Conservation (phyloP, 2,329 filamentous ascomycete genomes). For the Xylaria polymorpha region DNA sequence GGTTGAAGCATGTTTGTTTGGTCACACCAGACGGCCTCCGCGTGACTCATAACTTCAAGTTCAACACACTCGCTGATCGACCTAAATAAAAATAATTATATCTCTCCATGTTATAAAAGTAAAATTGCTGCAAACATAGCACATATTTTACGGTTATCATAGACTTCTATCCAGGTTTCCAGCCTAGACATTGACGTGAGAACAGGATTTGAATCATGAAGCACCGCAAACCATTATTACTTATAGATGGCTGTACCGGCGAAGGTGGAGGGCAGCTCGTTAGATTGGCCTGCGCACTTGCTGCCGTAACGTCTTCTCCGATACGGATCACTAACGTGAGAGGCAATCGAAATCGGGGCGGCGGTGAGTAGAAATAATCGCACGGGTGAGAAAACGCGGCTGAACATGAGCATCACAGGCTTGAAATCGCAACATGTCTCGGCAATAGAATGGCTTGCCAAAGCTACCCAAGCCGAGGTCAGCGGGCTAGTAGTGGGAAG, state of each 20-base stretch:
- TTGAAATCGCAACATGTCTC: slow-evolving; percentile 71
- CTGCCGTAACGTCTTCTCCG: slow-evolving; percentile 65
- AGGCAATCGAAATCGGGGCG: slow-evolving; percentile 60
- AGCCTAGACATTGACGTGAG: not conserved
- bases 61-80: not conserved
- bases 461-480: slow-evolving; percentile 62
- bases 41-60: slow-evolving; percentile 28
- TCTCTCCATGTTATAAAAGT: not conserved
- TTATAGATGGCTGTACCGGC: slow-evolving; percentile 67
- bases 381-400: slow-evolving; percentile 6
- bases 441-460: slow-evolving; percentile 64
- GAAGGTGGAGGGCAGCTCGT: slow-evolving; percentile 60
- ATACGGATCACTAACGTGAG: slow-evolving; percentile 66
- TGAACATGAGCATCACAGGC: slow-evolving; percentile 53
- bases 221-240: slow-evolving; percentile 52
- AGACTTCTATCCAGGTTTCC: not conserved
- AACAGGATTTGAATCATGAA: slow-evolving; percentile 26
- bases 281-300: slow-evolving; percentile 65
- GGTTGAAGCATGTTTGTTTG: slow-evolving; percentile 1
- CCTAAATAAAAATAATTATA: not conserved
- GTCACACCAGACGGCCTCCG: slow-evolving; percentile 11
- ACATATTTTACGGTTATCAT: too few relatives aligned
- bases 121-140: not conserved
- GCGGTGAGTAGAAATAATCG: slow-evolving; percentile 48
- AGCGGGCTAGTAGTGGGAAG: slow-evolving; percentile 64